phyloP scores from a whole-genome alignment of 805 yeast species.

The Hanseniaspora guilliermondii region DNA sequence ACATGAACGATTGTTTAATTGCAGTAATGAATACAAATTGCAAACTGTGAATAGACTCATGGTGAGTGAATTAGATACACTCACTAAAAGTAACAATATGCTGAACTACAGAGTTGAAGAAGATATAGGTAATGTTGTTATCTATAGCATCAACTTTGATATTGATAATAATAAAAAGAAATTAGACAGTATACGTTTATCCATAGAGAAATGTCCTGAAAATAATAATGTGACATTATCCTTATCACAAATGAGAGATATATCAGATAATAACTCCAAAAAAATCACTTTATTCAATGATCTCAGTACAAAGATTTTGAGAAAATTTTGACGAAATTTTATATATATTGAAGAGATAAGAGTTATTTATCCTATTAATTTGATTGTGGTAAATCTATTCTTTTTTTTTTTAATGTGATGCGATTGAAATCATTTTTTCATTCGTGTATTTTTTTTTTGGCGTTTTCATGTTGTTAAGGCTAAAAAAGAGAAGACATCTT shows the following conservation, averaged over 20 bases:
- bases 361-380: no score
- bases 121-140: background rate
- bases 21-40: background rate
- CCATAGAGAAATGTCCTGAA: background rate
- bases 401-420: background rate
- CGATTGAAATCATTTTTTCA: background rate
- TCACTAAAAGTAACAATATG: background rate
- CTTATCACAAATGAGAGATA: background rate
- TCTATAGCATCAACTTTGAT: background rate
- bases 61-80: background rate
- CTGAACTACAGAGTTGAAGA: background rate
- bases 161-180: background rate
- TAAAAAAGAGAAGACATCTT: background rate
- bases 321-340: background rate
- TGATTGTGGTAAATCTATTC: background rate
- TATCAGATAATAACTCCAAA: background rate
- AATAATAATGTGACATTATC: background rate
- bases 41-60: background rate
- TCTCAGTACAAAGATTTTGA: background rate
- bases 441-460: background rate
- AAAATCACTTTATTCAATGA: constrained; percentile 5
- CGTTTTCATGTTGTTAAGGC: background rate
- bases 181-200: background rate
- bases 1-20: constrained; percentile 6
- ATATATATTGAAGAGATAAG: background rate